Conservation (phyloP, 345 rosid genomes). For the Gossypium ekmanianum region DNA sequence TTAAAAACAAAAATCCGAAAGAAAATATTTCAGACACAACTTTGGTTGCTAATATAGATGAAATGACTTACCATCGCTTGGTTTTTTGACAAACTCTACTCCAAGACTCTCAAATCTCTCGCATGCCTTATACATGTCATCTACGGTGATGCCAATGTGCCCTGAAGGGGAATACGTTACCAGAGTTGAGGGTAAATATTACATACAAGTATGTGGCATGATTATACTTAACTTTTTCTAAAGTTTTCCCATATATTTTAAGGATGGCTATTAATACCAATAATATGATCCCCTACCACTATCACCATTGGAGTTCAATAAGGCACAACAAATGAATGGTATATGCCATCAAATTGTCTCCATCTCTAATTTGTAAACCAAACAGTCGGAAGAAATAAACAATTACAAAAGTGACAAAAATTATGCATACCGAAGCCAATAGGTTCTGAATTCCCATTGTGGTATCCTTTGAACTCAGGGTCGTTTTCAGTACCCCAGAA, state of each 20-base stretch:
- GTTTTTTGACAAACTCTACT: slow-evolving; percentile 86
- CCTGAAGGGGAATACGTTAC: slow-evolving; percentile 37
- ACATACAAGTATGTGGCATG: too few relatives aligned
- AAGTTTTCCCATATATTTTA: too few relatives aligned
- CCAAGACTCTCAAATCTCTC: slow-evolving; percentile 84
- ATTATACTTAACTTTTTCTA: too few relatives aligned
- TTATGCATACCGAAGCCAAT: slow-evolving; percentile 69
- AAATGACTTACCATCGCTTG: slow-evolving; percentile 55
- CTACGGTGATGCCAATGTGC: slow-evolving; percentile 92
- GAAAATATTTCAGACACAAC: background rate
- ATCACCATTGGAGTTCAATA: background rate
- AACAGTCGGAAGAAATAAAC: background rate
- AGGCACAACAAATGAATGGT: background rate
- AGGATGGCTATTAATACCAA: background rate
- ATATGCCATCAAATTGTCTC: background rate
- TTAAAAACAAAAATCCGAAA: too few relatives aligned
- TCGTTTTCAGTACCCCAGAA: slow-evolving; percentile 96
- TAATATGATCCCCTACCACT: background rate
- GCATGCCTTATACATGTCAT: slow-evolving; percentile 88
- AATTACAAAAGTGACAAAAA: background rate
- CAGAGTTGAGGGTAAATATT: too few relatives aligned
- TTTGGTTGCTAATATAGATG: background rate
- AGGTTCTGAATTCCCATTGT: slow-evolving; percentile 92
- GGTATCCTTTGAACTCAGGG: slow-evolving; percentile 87
- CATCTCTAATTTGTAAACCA: background rate